Evolutionary conservation across 331 rosid genomes (phyloP).

Genomic region (Prunus yedoensis): DNA sequence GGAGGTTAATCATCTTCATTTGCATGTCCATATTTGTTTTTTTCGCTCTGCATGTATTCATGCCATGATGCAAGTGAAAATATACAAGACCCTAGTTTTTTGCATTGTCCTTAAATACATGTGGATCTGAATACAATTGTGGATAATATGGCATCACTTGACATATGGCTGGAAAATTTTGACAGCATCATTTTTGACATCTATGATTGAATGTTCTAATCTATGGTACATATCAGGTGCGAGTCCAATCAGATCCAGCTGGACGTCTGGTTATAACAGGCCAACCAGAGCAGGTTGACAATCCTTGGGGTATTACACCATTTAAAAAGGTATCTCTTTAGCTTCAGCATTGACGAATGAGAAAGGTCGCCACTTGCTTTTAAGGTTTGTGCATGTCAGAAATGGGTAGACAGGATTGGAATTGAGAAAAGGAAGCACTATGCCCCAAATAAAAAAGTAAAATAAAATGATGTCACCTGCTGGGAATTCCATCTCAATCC

Average conservation of each 20-base stretch:
- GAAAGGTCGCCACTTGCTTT: not conserved
- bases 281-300: slow-evolving; percentile 69
- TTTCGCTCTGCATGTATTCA: too few species aligned
- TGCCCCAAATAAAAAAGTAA: too few species aligned
- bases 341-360: not conserved
- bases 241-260: slow-evolving; percentile 88
- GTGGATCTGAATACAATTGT: not conserved
- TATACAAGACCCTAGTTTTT: not conserved
- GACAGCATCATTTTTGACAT: not conserved
- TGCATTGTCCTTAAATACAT: not conserved
- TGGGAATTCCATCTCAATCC: not conserved
- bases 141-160: not conserved
- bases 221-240: slow-evolving; percentile 44
- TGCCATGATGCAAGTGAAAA: too few species aligned
- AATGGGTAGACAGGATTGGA: not conserved
- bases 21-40: too few species aligned
- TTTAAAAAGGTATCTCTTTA: slow-evolving; percentile 62
- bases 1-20: too few species aligned
- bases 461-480: not conserved
- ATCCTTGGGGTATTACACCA: slow-evolving; percentile 91
- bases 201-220: not conserved
- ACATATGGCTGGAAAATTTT: not conserved
- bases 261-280: slow-evolving; percentile 88
- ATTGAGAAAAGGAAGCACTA: not conserved
- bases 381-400: slow-evolving; percentile 5